phyloP scores from a whole-genome alignment of 1,139 yeast genomes.

The Ashbya aceris region DNA sequence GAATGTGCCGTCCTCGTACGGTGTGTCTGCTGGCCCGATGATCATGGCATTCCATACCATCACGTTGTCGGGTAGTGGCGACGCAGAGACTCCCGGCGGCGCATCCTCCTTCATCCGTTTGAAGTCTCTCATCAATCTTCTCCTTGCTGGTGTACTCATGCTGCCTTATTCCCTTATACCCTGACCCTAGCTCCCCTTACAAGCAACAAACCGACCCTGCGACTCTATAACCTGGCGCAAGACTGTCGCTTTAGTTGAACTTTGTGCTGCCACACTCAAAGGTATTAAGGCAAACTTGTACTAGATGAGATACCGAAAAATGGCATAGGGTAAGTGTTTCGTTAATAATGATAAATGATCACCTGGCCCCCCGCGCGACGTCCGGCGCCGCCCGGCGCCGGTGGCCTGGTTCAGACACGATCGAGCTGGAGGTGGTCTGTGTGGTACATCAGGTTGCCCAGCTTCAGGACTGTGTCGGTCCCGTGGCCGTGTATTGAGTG shows the following conservation, averaged over 20 bases:
- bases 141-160: constrained; percentile 97
- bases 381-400: no score
- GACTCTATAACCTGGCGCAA: no score
- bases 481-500: constrained; percentile 87
- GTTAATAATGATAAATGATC: no score
- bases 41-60: constrained; percentile 98
- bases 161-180: constrained; percentile 2
- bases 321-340: no score
- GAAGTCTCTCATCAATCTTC: constrained; percentile 97
- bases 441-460: constrained; percentile 68
- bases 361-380: no score
- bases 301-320: no score
- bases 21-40: constrained; percentile 96
- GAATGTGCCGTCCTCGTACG: constrained; percentile 97
- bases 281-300: no score
- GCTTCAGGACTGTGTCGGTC: constrained; percentile 70
- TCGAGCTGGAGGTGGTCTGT: constrained; percentile 61
- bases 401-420: constrained; percentile 40
- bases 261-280: no score
- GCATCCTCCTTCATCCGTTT: constrained; percentile 98
- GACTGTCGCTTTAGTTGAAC: no score
- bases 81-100: constrained; percentile 95
- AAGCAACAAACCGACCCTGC: no score
- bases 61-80: constrained; percentile 93
- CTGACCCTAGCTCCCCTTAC: neutral